A percentile compares a stretch with the other conserved stretches of the same genome.
These are phyloP conservation scores for Pythium brassicae DNA, from an alignment of 352 stramenopile species.

Conservation along the genomic window DNA sequence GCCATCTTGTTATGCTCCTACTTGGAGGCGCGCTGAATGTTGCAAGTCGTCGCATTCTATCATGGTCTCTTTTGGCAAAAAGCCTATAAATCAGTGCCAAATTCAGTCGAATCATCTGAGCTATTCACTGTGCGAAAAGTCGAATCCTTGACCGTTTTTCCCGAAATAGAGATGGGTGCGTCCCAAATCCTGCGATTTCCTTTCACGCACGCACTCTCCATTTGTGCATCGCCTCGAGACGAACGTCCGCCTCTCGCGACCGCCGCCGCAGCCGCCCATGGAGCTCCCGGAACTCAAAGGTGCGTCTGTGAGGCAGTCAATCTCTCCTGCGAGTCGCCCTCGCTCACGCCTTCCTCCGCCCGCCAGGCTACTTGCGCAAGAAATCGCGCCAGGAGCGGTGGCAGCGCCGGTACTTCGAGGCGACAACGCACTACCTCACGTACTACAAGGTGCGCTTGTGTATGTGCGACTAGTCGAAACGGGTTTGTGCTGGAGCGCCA, in stretches of 20 bases:
- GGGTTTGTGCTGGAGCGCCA: neutral
- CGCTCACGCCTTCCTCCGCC: neutral
- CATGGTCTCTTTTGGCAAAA: neutral
- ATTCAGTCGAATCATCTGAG: neutral
- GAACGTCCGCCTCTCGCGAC: neutral
- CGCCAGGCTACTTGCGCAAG: constrained; percentile 89
- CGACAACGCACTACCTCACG: constrained; percentile 96
- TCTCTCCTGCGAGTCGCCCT: neutral
- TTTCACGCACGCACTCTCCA: too few species aligned
- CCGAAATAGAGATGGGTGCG: neutral
- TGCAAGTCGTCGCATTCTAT: too few species aligned
- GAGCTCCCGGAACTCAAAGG: constrained; percentile 82
- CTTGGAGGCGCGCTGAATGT: too few species aligned
- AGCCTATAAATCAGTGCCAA: neutral
- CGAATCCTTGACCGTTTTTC: neutral
- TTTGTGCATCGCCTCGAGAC: neutral
- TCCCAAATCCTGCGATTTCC: too few species aligned
- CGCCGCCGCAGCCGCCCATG: constrained; percentile 23
- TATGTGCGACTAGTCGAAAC: neutral
- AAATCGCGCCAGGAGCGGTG: constrained; percentile 90
- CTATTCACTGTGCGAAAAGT: neutral
- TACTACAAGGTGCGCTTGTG: constrained; percentile 94
- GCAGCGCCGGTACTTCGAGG: constrained; percentile 98
- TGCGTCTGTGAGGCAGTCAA: constrained; percentile 13
- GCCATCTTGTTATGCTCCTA: too few species aligned